Conservation (phyloP, 192 early-diverging fungal species). For the Coemansia sp. region DNA sequence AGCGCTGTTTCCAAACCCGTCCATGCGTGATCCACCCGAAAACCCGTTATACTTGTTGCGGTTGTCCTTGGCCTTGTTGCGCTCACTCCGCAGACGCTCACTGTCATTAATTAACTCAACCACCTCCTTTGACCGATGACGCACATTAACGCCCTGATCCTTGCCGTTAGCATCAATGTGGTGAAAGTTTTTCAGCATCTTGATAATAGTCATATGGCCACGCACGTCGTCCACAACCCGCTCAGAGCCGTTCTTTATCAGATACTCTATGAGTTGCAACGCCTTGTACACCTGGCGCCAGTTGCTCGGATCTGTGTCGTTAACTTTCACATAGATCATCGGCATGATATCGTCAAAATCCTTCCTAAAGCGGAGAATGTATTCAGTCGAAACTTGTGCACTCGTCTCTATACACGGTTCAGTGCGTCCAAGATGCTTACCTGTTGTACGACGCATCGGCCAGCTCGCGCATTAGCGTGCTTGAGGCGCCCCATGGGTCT, state of each 20-base stretch:
- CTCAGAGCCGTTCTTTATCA: slow-evolving; percentile 93
- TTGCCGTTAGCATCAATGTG: slow-evolving; percentile 92
- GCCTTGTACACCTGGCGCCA: slow-evolving; percentile 99
- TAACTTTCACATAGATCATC: slow-evolving; percentile 82
- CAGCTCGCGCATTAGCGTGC: slow-evolving; percentile 91
- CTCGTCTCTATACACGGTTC: not conserved
- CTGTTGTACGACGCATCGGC: slow-evolving; percentile 81
- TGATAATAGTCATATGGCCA: slow-evolving; percentile 84
- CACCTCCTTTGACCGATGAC: slow-evolving; percentile 82
- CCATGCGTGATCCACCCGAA: slow-evolving; percentile 52
- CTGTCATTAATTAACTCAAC: slow-evolving; percentile 77
- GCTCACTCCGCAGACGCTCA: slow-evolving; percentile 78
- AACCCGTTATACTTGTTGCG: slow-evolving; percentile 86
- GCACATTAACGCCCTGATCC: slow-evolving; percentile 97
- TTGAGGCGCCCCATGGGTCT: slow-evolving; percentile 94
- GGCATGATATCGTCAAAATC: slow-evolving; percentile 96
- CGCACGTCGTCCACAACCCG: slow-evolving; percentile 86
- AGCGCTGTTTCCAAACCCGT: slow-evolving; percentile 13
- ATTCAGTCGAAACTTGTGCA: not conserved
- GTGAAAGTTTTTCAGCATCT: slow-evolving; percentile 83
- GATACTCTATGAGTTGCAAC: slow-evolving; percentile 88
- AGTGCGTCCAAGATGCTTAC: not conserved
- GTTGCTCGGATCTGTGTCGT: slow-evolving; percentile 77
- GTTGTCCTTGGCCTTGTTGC: slow-evolving; percentile 87
- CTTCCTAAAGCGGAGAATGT: slow-evolving; percentile 57